Percentiles rank a stretch among this genome's conserved stretches.
These are phyloP conservation scores for Solanum megistacrolobum DNA, from an alignment of 257 asterid species.

Conservation along the genomic window DNA sequence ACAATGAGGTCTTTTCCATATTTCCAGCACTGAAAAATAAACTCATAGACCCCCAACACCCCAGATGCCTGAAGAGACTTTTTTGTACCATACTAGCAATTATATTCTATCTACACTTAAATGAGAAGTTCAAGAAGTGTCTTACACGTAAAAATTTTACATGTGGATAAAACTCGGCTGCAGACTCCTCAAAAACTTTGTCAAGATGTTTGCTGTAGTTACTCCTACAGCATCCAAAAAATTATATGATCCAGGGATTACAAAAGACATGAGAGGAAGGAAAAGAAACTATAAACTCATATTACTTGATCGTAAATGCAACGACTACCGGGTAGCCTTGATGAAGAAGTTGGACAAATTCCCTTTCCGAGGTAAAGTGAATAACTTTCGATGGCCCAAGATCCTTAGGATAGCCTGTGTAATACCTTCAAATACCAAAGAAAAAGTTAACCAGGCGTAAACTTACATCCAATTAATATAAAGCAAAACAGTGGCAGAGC, in stretches of 20 bases:
- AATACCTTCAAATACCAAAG: slow-evolving; percentile 45
- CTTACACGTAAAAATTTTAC: slow-evolving; percentile 89
- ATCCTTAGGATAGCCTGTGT: slow-evolving; percentile 86
- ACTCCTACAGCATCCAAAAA: slow-evolving; percentile 38
- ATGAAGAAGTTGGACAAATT: slow-evolving; percentile 89
- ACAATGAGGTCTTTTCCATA: not conserved
- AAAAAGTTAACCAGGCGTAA: not conserved
- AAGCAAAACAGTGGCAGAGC: not conserved
- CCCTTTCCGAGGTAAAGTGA: slow-evolving; percentile 86
- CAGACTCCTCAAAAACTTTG: slow-evolving; percentile 84
- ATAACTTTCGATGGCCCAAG: slow-evolving; percentile 81
- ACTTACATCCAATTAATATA: not conserved
- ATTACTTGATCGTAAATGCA: slow-evolving; percentile 88
- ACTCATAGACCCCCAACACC: not conserved
- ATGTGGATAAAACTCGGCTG: slow-evolving; percentile 77
- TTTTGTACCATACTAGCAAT: not conserved
- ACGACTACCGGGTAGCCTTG: slow-evolving; percentile 88
- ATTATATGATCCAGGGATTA: not conserved
- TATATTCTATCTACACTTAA: not conserved
- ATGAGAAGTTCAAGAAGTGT: not conserved
- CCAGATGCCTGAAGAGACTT: not conserved
- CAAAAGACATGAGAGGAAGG: not conserved
- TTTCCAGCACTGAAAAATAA: not conserved
- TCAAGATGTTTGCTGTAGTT: slow-evolving; percentile 87
- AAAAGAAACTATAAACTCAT: slow-evolving; percentile 1